Percentiles rank a stretch among this genome's conserved stretches.
phyloP scores from a whole-genome alignment of 768 basidiomycete species.

The Boletus pseudopeckii region DNA sequence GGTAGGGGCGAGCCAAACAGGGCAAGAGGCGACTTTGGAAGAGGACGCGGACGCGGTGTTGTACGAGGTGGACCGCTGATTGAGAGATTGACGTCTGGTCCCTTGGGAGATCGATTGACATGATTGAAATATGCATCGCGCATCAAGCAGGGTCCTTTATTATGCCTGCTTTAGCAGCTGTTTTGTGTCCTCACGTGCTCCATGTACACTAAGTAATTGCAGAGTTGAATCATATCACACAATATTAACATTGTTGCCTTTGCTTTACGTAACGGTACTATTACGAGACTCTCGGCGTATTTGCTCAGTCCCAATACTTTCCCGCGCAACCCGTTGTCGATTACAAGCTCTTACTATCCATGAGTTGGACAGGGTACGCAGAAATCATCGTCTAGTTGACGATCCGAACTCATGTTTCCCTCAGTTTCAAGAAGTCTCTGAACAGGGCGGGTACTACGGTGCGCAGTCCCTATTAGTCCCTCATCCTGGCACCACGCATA shows the following conservation, averaged over 20 bases:
- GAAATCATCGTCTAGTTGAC: neutral
- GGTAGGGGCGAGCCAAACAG: slow-evolving; percentile 18
- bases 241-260: neutral
- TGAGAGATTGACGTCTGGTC: slow-evolving; percentile 12
- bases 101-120: slow-evolving; percentile 20
- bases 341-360: slow-evolving; percentile 10
- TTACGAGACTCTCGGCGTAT: neutral
- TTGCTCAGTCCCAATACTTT: neutral
- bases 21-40: slow-evolving; percentile 19
- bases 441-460: slow-evolving; percentile 91
- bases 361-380: slow-evolving; percentile 57
- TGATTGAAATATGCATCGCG: slow-evolving; percentile 2
- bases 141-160: neutral
- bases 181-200: neutral
- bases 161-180: neutral
- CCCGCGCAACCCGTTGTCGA: neutral
- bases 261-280: slow-evolving; percentile 13
- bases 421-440: slow-evolving; percentile 89
- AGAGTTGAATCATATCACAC: neutral
- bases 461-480: slow-evolving; percentile 29
- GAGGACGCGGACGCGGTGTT: slow-evolving; percentile 21
- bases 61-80: slow-evolving; percentile 20
- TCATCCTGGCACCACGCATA: neutral
- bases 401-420: neutral
- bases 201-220: slow-evolving; percentile 1